A percentile compares a stretch with the other conserved stretches of the same genome.
Evolutionary conservation across 2,329 filamentous ascomycete genomes (phyloP).

Genomic region (Fusarium sp.): DNA sequence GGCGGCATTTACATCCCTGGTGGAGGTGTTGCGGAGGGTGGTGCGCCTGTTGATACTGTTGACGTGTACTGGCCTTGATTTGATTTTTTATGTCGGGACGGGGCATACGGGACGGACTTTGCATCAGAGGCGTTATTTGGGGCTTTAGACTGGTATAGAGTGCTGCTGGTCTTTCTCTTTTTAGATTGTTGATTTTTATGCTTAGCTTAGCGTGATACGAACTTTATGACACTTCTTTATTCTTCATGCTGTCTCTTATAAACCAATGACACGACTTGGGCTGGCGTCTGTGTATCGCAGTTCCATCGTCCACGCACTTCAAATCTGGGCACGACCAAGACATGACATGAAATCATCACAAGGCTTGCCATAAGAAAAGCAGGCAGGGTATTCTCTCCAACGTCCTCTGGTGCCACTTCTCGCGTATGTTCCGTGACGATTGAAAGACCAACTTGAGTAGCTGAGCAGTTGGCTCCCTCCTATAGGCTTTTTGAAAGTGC

Average conservation of each 20-base stretch:
- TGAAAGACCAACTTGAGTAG: not conserved
- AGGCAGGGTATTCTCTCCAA: not conserved
- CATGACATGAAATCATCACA: not conserved
- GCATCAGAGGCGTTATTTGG: not conserved
- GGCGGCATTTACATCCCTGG: slow-evolving; percentile 53
- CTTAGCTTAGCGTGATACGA: slow-evolving; percentile 7
- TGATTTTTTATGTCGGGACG: not conserved
- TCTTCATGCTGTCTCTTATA: not conserved
- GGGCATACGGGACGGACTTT: not conserved
- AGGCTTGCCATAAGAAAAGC: not conserved
- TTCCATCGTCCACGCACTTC: not conserved
- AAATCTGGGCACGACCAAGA: not conserved
- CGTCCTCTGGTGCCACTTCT: not conserved
- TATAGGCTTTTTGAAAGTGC: not conserved
- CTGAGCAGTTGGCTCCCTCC: not conserved
- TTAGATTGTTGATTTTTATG: not conserved
- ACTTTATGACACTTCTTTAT: not conserved
- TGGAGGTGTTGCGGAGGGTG: slow-evolving; percentile 47
- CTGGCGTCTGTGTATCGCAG: not conserved
- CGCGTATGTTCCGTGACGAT: not conserved
- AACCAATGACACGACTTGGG: too few relatives aligned
- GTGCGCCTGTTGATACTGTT: slow-evolving; percentile 28
- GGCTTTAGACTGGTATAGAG: not conserved
- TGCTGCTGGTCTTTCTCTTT: not conserved
- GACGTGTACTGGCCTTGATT: slow-evolving; percentile 36